These are phyloP conservation scores for Ophiostoma tasmaniense DNA, from an alignment of 2,329 filamentous ascomycete genomes.

Conservation along the genomic window DNA sequence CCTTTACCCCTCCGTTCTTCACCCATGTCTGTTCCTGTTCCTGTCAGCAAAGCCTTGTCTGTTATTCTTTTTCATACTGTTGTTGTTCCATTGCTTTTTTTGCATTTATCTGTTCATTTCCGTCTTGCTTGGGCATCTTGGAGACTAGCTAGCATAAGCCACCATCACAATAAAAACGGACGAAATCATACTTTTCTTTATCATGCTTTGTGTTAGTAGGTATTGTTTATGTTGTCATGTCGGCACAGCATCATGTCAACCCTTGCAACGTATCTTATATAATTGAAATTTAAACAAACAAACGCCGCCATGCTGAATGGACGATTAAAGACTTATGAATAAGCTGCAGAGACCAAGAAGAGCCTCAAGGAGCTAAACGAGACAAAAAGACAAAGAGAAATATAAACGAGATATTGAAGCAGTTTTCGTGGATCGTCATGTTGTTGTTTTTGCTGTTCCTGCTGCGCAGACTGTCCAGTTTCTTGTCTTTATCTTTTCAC, in stretches of 20 bases:
- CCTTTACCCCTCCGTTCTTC: background rate
- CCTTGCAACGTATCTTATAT: background rate
- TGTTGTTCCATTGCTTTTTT: constrained; percentile 5
- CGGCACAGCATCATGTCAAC: background rate
- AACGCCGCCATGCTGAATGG: background rate
- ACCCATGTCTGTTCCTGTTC: background rate
- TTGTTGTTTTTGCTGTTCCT: background rate
- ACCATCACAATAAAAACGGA: background rate
- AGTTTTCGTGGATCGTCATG: constrained; percentile 6
- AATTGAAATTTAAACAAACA: background rate
- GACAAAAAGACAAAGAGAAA: background rate
- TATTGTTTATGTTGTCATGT: background rate
- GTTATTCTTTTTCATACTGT: background rate
- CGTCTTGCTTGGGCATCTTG: constrained; percentile 6
- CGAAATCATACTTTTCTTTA: background rate
- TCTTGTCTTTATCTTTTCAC: background rate
- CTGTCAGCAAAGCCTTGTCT: constrained; percentile 5
- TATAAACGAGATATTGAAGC: background rate
- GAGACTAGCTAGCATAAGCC: constrained; percentile 2
- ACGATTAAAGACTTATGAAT: constrained; percentile 3
- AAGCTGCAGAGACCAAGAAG: background rate
- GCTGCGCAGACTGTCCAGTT: background rate
- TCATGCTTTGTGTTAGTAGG: background rate
- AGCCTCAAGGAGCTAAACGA: background rate
- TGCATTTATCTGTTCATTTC: background rate